Base-by-base conservation (phyloP, 1,284 basidiomycete species). In the Ceraceosorus guamensis region DNA sequence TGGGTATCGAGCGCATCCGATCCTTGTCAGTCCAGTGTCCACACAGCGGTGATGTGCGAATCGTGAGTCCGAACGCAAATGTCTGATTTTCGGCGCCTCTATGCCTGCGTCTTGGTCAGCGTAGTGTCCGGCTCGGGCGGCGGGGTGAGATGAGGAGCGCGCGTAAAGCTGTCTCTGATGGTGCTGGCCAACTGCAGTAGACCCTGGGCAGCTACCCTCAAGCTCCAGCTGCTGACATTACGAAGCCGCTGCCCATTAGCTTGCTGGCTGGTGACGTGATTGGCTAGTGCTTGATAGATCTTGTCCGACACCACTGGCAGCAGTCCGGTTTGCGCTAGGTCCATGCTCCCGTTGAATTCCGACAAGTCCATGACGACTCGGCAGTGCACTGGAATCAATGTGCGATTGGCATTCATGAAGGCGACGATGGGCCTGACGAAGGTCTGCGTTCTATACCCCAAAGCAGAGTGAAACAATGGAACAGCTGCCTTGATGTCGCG, bases 401-500 rank as follows among this genome's bases (percentile, higher is more conserved):
- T 72, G 7, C 46, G 52, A 61, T 76, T 71, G 46, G 73, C 72
- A 52, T 76, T 76, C 67, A 99, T 95, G 75, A 99, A 99, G 0
- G 91, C 92, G 5, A 98, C 95, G 62, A 99, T 97, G 4, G 95
- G 93, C 57, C 95, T 79, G 45, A 96, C 88, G 34, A 98, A 80
- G n/a, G 93, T 95, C 72, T 87, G 90, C 71, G 93, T 93, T 60
- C 88, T 87, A 73, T 96, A 90, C 53, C 88, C 90, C 56, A 99
- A 75, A 47, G 71, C 70, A 45, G 59, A 61, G 49, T 68, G 66
- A 50, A 75, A 75, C 33, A 76, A 64, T 0, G 93, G 95, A 14
- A 99, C 90, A 10, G 86, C 88, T 34, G 93, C 93, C 78, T 97
- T 97, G 76, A 98, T 78, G 78, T 99, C 95, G 53, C 92, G 83